Conservation (phyloP, 192 early-diverging fungal genomes). For the Mortierella hygrophila region DNA sequence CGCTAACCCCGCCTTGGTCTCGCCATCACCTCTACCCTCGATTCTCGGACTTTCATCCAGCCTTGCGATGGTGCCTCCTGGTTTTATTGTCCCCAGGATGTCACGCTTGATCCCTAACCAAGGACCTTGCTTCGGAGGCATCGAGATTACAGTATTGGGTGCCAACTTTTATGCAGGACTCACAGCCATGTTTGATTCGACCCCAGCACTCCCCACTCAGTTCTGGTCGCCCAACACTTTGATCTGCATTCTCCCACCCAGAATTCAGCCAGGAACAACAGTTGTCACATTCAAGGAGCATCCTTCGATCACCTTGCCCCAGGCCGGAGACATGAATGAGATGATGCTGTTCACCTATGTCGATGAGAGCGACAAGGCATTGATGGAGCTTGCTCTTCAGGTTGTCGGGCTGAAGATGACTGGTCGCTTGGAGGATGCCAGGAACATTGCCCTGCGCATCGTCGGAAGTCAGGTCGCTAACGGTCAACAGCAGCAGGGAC, state of each 20-base stretch:
- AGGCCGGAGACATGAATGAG: conserved; percentile 24
- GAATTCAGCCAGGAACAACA: conserved; percentile 80
- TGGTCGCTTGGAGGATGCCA: conserved; percentile 82
- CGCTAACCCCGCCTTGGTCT: conserved; percentile 8
- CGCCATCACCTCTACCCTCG: conserved; percentile 44
- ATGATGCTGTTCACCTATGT: conserved; percentile 60
- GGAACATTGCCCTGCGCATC: conserved; percentile 79
- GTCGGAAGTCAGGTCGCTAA: conserved; percentile 61
- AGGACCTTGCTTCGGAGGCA: conserved; percentile 90
- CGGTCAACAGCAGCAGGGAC: conserved; percentile 29
- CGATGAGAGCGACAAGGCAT: conserved; percentile 86
- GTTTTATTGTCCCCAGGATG: conserved; percentile 64
- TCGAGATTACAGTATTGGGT: conserved; percentile 87
- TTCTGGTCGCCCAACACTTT: conserved; percentile 85
- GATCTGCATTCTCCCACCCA: conserved; percentile 87
- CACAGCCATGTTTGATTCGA: conserved; percentile 80
- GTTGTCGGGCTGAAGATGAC: conserved; percentile 88
- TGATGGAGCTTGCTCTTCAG: conserved; percentile 92
- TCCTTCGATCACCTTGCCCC: conserved; percentile 51
- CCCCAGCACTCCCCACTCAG: conserved; percentile 77
- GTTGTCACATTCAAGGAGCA: conserved; percentile 69
- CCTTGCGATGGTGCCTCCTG: conserved; percentile 42
- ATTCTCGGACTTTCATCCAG: conserved; percentile 37
- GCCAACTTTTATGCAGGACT: conserved; percentile 82
- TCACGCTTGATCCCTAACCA: conserved; percentile 83